Conservation (phyloP, 2,329 filamentous ascomycete species). For the Cladophialophora bantiana region DNA sequence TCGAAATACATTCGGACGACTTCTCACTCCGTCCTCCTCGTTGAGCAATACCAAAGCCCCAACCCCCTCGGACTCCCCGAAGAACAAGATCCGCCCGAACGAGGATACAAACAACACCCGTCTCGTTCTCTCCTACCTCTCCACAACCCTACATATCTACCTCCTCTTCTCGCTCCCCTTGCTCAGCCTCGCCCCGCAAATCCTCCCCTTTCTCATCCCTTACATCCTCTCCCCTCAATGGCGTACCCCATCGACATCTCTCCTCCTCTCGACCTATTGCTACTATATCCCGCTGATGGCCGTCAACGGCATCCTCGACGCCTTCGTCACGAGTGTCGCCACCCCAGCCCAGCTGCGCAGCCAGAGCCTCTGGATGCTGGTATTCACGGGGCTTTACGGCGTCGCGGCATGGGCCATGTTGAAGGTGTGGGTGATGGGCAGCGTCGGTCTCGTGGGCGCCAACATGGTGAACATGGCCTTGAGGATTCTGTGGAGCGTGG, state of each 20-base stretch:
- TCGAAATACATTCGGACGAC: constrained; percentile 84
- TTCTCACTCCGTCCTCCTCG: constrained; percentile 57
- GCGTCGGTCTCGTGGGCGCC: constrained; percentile 80
- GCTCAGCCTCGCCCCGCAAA: constrained; percentile 73
- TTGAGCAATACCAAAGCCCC: neutral
- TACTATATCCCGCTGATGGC: constrained; percentile 93
- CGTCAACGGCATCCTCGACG: constrained; percentile 88
- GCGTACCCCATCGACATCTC: constrained; percentile 74
- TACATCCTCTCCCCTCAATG: constrained; percentile 80
- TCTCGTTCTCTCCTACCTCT: constrained; percentile 45
- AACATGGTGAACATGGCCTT: constrained; percentile 91
- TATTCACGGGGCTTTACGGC: constrained; percentile 79
- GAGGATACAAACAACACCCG: constrained; percentile 24
- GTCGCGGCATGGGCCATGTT: constrained; percentile 67
- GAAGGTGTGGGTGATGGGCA: constrained; percentile 72
- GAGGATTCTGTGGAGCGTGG: constrained; percentile 79
- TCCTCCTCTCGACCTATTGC: constrained; percentile 80
- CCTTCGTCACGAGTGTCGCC: constrained; percentile 89
- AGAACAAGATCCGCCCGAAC: constrained; percentile 5
- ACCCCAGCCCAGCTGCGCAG: constrained; percentile 73
- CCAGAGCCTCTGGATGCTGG: constrained; percentile 84
- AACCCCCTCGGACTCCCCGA: neutral
- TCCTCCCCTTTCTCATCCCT: constrained; percentile 75
- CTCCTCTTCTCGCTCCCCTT: constrained; percentile 73
- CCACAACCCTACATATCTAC: constrained; percentile 73